Percentiles rank a stretch among this genome's conserved stretches.
phyloP scores from a whole-genome alignment of 169 alveolate species.

The Eimeria praecox region DNA sequence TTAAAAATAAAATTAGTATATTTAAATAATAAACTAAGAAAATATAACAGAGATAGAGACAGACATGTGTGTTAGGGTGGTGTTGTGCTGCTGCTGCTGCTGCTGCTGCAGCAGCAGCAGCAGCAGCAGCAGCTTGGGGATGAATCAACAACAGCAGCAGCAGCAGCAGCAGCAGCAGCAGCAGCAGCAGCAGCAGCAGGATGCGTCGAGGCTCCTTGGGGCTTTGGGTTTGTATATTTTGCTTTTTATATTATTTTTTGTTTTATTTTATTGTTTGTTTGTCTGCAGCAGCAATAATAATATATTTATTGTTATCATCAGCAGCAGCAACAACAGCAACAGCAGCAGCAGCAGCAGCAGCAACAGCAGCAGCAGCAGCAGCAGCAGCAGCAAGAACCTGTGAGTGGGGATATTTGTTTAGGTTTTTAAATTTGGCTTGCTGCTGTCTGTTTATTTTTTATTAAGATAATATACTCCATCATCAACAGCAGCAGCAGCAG shows the following conservation, averaged over 20 bases:
- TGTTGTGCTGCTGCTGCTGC: background rate
- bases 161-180: background rate
- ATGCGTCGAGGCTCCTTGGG: background rate
- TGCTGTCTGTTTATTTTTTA: too few relatives aligned
- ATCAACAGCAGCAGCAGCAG: too few relatives aligned
- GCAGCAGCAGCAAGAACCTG: constrained; percentile 25
- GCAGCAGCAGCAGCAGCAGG: background rate
- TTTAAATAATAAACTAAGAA: background rate
- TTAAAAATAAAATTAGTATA: background rate
- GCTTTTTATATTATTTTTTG: background rate
- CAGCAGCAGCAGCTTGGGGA: background rate
- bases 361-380: background rate
- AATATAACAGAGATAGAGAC: background rate
- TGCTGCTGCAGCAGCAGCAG: constrained; percentile 47
- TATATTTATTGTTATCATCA: background rate
- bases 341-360: constrained; percentile 37
- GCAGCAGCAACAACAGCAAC: background rate
- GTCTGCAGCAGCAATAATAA: background rate
- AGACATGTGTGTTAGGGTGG: background rate
- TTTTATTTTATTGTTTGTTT: too few relatives aligned
- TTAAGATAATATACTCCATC: too few relatives aligned
- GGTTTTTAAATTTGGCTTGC: too few relatives aligned
- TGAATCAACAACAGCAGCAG: background rate
- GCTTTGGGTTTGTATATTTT: background rate
- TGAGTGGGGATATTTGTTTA: too few relatives aligned